Percentiles rank a stretch among this genome's conserved stretches.
Evolutionary conservation across 106 monocot species (phyloP).

Genomic region (Dioscorea alata): DNA sequence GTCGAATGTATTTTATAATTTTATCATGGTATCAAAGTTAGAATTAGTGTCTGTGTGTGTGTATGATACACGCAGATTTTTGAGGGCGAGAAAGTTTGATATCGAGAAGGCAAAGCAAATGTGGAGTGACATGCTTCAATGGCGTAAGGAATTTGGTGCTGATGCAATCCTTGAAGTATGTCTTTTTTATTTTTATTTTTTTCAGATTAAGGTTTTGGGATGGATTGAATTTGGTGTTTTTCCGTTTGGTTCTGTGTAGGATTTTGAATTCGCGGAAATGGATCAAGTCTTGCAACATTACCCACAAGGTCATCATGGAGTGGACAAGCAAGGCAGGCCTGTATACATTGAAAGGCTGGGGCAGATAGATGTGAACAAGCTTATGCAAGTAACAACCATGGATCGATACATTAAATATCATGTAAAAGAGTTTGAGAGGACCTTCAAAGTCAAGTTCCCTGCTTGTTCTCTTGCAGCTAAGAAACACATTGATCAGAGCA

Average conservation of each 20-base stretch:
- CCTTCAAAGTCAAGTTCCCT: constrained; percentile 53
- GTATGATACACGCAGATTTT: constrained; percentile 4
- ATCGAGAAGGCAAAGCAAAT: constrained; percentile 18
- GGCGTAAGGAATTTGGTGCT: constrained; percentile 17
- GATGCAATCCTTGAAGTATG: constrained; percentile 8
- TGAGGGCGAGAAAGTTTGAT: constrained; percentile 20
- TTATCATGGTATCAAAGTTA: too few relatives aligned
- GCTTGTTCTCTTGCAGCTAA: constrained; percentile 64
- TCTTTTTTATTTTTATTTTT: too few relatives aligned
- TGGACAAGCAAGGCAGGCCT: constrained; percentile 65
- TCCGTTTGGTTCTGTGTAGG: background rate
- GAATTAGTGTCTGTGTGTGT: too few relatives aligned
- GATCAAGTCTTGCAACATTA: constrained; percentile 49
- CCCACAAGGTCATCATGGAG: constrained; percentile 76
- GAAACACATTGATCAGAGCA: constrained; percentile 56
- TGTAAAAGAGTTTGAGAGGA: constrained; percentile 62
- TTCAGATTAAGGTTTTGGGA: too few relatives aligned
- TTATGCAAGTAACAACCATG: constrained; percentile 71
- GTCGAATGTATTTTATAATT: too few relatives aligned
- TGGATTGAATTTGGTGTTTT: too few relatives aligned
- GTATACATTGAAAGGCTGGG: constrained; percentile 69
- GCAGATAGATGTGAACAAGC: constrained; percentile 57
- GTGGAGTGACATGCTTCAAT: constrained; percentile 20
- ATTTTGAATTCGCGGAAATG: constrained; percentile 23
- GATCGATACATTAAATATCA: constrained; percentile 63